These are phyloP conservation scores for Leccinum barrowsii DNA, from an alignment of 768 basidiomycete species.

Conservation along the genomic window DNA sequence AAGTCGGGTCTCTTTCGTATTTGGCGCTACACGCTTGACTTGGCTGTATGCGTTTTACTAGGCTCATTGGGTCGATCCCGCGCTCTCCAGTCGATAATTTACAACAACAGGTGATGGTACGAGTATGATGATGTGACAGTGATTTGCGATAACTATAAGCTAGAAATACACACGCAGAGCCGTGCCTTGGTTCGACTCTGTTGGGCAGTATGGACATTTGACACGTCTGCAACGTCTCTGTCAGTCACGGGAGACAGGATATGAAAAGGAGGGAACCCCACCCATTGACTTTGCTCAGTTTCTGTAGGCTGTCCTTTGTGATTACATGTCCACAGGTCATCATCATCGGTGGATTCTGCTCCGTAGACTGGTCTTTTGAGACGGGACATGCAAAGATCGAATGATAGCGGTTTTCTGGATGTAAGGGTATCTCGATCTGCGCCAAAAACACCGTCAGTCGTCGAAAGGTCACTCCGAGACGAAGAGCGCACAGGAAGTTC, in stretches of 20 bases:
- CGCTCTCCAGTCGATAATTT: background rate
- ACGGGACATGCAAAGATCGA: constrained; percentile 98
- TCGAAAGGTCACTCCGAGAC: background rate
- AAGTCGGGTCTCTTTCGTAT: constrained; percentile 17
- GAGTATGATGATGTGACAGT: background rate
- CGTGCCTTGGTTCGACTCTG: constrained; percentile 57
- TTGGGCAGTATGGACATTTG: constrained; percentile 96
- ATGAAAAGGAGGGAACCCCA: constrained; percentile 42
- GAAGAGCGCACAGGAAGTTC: constrained; percentile 71
- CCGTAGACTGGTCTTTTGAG: constrained; percentile 94
- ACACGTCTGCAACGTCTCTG: constrained; percentile 56
- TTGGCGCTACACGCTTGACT: background rate
- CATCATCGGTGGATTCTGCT: constrained; percentile 96
- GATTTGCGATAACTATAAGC: background rate
- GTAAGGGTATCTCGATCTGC: constrained; percentile 91
- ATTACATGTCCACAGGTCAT: constrained; percentile 95
- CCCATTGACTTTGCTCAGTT: constrained; percentile 82
- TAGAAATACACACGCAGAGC: constrained; percentile 70
- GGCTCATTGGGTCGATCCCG: constrained; percentile 30
- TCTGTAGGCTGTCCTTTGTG: constrained; percentile 85
- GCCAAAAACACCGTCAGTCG: constrained; percentile 3
- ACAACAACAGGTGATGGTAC: background rate
- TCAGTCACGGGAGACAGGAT: background rate
- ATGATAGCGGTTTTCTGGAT: constrained; percentile 87
- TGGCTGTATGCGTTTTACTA: constrained; percentile 1